A percentile compares a stretch with the other conserved stretches of the same genome.
Evolutionary conservation across 371 early-diverging fungal genomes (phyloP).

Genomic region (Zychaea mexicana): DNA sequence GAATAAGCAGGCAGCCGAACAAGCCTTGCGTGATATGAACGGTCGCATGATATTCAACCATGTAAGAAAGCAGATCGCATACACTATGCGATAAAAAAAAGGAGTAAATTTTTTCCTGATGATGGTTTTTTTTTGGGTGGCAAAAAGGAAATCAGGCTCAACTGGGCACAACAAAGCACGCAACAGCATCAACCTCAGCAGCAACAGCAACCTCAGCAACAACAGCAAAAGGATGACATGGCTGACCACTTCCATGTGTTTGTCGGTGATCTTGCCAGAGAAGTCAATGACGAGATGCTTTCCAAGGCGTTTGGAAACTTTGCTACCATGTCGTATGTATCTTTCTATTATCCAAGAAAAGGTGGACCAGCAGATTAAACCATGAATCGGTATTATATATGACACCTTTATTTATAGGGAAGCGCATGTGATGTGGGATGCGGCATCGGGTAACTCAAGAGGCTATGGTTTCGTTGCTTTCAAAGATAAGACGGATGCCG

Average conservation of each 20-base stretch:
- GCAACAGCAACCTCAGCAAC: neutral
- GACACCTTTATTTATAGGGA: constrained; percentile 16
- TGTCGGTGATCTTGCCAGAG: constrained; percentile 86
- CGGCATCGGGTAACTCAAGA: constrained; percentile 75
- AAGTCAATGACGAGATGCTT: constrained; percentile 77
- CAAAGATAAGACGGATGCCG: constrained; percentile 78
- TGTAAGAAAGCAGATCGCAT: constrained; percentile 37
- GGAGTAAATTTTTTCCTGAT: constrained; percentile 72
- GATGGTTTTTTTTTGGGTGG: constrained; percentile 52
- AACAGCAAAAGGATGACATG: constrained; percentile 52
- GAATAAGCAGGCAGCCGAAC: constrained; percentile 72
- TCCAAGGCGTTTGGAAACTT: constrained; percentile 68
- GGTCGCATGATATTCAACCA: constrained; percentile 70
- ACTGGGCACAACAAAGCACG: constrained; percentile 46
- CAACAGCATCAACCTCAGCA: neutral
- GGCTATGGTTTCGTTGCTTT: constrained; percentile 88
- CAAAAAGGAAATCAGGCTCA: constrained; percentile 47
- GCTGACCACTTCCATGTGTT: constrained; percentile 82
- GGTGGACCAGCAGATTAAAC: neutral
- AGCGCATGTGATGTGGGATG: constrained; percentile 76
- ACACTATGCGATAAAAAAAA: constrained; percentile 44
- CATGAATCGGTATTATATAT: neutral
- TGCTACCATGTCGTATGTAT: constrained; percentile 63
- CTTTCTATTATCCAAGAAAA: neutral
- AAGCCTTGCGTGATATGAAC: constrained; percentile 76